Base-by-base conservation (phyloP, 2,329 filamentous ascomycete genomes). In the Fusarium sacchari region DNA sequence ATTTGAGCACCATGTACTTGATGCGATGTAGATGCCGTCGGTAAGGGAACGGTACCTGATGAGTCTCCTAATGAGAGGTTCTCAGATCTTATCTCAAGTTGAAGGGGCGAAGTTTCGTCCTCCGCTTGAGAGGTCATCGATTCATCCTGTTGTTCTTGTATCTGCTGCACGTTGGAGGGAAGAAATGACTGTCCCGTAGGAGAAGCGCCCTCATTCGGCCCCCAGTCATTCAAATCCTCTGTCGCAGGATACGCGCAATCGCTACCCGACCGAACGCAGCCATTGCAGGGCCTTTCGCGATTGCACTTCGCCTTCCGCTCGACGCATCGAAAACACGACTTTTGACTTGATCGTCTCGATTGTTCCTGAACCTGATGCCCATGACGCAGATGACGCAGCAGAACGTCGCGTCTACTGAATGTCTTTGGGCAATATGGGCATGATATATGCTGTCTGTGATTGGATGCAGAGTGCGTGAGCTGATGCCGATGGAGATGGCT, bases 321-420 rank as follows among this genome's bases (percentile, higher is more conserved):
- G 5, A 62, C 60, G 4, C 60, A 62, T 62, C 60, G 60, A 46
- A 39, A 62, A 24, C 60, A 62, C 3, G 60, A 62, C 60, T 44
- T 62, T 2, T 62, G 60, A 18, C n/a, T 44, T 11, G 60, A 62
- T 17, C 52, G 40, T 2, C 42, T 46, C 0, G 24, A 14, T 14
- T 37, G 39, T 26, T 43, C 60, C 22, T 62, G 55, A 0, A 59
- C 26, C 5, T 44, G 60, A 22, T 62, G 60, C 1, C 50, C 39
- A 22, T 56, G 53, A 0, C 60, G 52, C 5, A 62, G 0, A 0
- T 62, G 60, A 3, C 60, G 60, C 10, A 62, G 17, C 4, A 62
- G 30, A 39, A 58, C 60, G 26, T 62, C 60, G 20, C 60, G 60
- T 15, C 60, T 39, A 3, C 52, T 62, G 2, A 62, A 62, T 4